phyloP scores from a whole-genome alignment of 345 rosid species.

The Populus euphratica region DNA sequence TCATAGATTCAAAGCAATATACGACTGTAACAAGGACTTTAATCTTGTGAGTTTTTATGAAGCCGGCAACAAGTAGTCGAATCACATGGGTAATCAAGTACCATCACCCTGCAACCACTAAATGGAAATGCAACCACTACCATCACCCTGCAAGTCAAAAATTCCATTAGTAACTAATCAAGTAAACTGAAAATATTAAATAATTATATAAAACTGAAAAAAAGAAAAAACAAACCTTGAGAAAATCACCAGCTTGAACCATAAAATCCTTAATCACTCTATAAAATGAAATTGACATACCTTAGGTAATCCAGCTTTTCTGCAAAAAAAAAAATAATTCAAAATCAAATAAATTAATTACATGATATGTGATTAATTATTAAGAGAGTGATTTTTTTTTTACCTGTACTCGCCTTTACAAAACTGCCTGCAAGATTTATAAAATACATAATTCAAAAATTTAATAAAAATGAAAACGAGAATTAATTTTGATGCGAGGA shows the following conservation, averaged over 20 bases:
- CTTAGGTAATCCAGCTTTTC: too few species aligned
- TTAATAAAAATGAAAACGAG: not conserved
- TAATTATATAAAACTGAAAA: too few species aligned
- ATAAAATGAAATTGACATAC: too few species aligned
- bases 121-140: constrained; percentile 86
- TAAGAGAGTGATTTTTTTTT: not conserved
- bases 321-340: too few species aligned
- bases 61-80: not conserved
- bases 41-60: not conserved
- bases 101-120: too few species aligned
- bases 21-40: not conserved
- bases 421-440: constrained; percentile 62
- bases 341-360: too few species aligned
- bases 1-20: not conserved
- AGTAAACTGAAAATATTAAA: too few species aligned
- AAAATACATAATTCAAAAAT: not conserved
- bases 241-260: too few species aligned
- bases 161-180: not conserved
- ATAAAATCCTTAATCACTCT: too few species aligned
- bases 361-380: too few species aligned
- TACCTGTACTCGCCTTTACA: constrained; percentile 95
- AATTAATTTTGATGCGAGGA: not conserved
- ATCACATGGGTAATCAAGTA: not conserved
- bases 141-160: constrained; percentile 69
- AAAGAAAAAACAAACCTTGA: too few species aligned